Percentiles rank a stretch among this genome's conserved stretches.
These are phyloP conservation scores for Anaeramoeba flamelloides DNA, from an alignment of 78 protist species.

Conservation along the genomic window DNA sequence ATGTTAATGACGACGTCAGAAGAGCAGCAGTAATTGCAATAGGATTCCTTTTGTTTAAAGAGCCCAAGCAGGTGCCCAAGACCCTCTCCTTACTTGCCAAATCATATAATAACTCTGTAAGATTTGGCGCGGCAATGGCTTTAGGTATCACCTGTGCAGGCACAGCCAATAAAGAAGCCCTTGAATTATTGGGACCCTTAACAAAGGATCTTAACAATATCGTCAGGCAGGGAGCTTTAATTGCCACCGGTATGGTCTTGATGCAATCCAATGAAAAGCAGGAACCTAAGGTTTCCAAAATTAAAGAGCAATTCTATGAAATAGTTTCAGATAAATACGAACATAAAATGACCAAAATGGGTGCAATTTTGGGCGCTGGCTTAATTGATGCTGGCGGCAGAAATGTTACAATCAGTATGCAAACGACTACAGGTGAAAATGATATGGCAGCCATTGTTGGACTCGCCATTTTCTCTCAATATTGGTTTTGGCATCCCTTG, in stretches of 20 bases:
- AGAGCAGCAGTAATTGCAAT: slow-evolving; percentile 86
- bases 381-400: too few species aligned
- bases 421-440: slow-evolving; percentile 43
- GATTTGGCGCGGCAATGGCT: slow-evolving; percentile 91
- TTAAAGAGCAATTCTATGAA: slow-evolving; percentile 24
- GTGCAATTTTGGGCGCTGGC: too few species aligned
- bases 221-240: slow-evolving; percentile 63
- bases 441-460: slow-evolving; percentile 43
- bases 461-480: slow-evolving; percentile 71
- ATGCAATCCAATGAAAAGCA: slow-evolving; percentile 47
- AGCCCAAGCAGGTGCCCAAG: slow-evolving; percentile 48
- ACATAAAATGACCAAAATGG: slow-evolving; percentile 67
- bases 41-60: slow-evolving; percentile 70
- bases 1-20: slow-evolving; percentile 88
- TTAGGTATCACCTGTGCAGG: slow-evolving; percentile 93
- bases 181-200: slow-evolving; percentile 44
- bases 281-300: slow-evolving; percentile 17
- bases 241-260: slow-evolving; percentile 80
- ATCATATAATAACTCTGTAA: slow-evolving; percentile 90
- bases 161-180: slow-evolving; percentile 33
- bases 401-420: slow-evolving; percentile 60
- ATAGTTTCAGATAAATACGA: slow-evolving; percentile 62
- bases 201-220: slow-evolving; percentile 64
- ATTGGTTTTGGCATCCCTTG: slow-evolving; percentile 94
- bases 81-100: slow-evolving; percentile 52